Percentiles rank a stretch among this genome's conserved stretches.
phyloP scores from a whole-genome alignment of 805 yeast genomes.

The Candida cerambycidarum region DNA sequence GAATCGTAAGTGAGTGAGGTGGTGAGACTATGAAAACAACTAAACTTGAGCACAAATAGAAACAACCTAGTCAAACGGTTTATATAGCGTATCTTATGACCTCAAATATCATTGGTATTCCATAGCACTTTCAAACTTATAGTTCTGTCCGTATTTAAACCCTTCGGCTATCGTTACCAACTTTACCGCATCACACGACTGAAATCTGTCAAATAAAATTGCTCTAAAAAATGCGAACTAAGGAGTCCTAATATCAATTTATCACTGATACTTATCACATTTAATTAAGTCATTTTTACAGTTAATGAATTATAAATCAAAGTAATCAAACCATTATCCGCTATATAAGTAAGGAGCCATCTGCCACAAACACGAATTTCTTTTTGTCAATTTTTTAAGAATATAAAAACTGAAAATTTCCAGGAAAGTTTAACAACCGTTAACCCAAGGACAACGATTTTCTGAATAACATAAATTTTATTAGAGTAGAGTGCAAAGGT shows the following conservation, averaged over 20 bases:
- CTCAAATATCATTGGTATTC: too few relatives aligned
- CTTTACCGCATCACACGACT: conserved; percentile 9
- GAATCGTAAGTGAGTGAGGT: neutral
- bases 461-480: too few relatives aligned
- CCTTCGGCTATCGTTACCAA: neutral
- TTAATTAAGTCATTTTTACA: neutral
- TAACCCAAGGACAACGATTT: too few relatives aligned
- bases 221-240: conserved; percentile 9
- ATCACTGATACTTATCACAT: neutral
- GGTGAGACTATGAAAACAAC: neutral
- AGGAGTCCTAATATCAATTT: conserved; percentile 2
- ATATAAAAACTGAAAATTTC: conserved; percentile 1
- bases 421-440: neutral
- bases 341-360: neutral
- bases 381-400: conserved; percentile 1
- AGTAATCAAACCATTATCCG: neutral
- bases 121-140: too few relatives aligned
- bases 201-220: conserved; percentile 11
- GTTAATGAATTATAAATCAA: conserved; percentile 2
- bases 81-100: too few relatives aligned
- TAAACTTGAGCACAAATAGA: too few relatives aligned
- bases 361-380: neutral
- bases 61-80: too few relatives aligned
- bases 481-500: too few relatives aligned
- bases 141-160: neutral